These are phyloP conservation scores for Verruconis gallopava DNA, from an alignment of 2,329 filamentous ascomycete species.

Conservation along the genomic window DNA sequence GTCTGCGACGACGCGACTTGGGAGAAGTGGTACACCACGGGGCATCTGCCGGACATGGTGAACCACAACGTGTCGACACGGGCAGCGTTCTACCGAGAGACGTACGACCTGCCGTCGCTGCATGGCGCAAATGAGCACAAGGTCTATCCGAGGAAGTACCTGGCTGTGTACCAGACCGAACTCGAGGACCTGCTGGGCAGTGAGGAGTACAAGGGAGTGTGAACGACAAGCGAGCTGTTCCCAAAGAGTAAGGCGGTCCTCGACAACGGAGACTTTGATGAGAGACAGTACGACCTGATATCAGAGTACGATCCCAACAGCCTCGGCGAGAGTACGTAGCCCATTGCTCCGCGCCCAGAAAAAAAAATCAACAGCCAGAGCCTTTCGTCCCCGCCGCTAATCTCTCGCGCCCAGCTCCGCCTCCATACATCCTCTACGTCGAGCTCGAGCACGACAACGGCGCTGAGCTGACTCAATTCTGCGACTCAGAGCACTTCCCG, in stretches of 20 bases:
- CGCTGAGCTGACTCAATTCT: conserved; percentile 5
- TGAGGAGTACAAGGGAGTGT: conserved; percentile 2
- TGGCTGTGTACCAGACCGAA: conserved; percentile 8
- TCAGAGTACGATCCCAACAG: conserved; percentile 8
- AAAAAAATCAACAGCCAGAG: no score
- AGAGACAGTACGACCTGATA: conserved; percentile 8
- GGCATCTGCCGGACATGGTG: conserved; percentile 13
- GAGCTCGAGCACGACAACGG: conserved; percentile 7
- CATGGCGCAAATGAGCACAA: conserved; percentile 1
- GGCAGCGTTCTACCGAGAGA: conserved; percentile 5
- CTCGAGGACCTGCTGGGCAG: conserved; percentile 2
- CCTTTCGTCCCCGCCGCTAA: no score
- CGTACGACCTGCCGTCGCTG: background rate
- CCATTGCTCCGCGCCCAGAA: no score
- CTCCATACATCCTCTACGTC: conserved; percentile 5
- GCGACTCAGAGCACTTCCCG: conserved; percentile 9
- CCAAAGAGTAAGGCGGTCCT: background rate
- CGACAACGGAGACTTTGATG: conserved; percentile 9
- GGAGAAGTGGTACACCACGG: conserved; percentile 12
- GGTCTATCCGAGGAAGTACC: conserved; percentile 2
- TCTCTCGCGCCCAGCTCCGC: conserved; percentile 9
- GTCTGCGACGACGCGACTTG: conserved; percentile 8
- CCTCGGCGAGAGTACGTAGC: conserved; percentile 9
- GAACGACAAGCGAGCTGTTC: conserved; percentile 4
- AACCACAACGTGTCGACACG: conserved; percentile 8